Evolutionary conservation across 2,329 filamentous ascomycete genomes (phyloP).

Genomic region (Paramyrothecium sp.): DNA sequence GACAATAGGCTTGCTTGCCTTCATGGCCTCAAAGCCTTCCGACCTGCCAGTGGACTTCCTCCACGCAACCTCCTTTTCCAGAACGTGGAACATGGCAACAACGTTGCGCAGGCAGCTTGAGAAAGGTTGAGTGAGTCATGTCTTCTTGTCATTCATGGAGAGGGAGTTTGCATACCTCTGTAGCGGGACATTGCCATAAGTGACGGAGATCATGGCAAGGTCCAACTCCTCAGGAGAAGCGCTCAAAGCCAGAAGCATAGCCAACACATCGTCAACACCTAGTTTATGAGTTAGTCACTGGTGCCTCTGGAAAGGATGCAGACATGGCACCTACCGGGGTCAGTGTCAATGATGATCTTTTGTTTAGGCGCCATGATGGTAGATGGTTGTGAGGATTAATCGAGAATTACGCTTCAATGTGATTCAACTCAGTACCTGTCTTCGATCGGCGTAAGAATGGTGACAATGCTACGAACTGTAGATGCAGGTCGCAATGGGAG

Average conservation of each 20-base stretch:
- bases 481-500: no score
- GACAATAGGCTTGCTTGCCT: slow-evolving; percentile 73
- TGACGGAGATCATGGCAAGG: slow-evolving; percentile 80
- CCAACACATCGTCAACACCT: slow-evolving; percentile 89
- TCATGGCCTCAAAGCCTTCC: slow-evolving; percentile 72
- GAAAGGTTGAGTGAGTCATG: slow-evolving; percentile 1
- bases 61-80: slow-evolving; percentile 88
- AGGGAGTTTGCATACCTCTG: slow-evolving; percentile 56
- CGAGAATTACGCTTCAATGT: not conserved
- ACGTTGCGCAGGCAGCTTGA: slow-evolving; percentile 80
- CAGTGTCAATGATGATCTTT: slow-evolving; percentile 93
- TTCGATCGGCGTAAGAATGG: not conserved
- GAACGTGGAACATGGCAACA: slow-evolving; percentile 85
- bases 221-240: slow-evolving; percentile 82
- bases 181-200: slow-evolving; percentile 90
- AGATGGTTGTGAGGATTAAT: not conserved
- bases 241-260: slow-evolving; percentile 82
- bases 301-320: no score
- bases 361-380: slow-evolving; percentile 61
- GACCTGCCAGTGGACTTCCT: slow-evolving; percentile 65
- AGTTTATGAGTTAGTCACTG: slow-evolving; percentile 4
- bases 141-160: not conserved
- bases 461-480: not conserved
- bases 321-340: slow-evolving; percentile 61
- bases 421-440: not conserved